Percentiles rank a stretch among this genome's conserved stretches.
phyloP scores from a whole-genome alignment of 257 asterid species.

The Ilex asprella region DNA sequence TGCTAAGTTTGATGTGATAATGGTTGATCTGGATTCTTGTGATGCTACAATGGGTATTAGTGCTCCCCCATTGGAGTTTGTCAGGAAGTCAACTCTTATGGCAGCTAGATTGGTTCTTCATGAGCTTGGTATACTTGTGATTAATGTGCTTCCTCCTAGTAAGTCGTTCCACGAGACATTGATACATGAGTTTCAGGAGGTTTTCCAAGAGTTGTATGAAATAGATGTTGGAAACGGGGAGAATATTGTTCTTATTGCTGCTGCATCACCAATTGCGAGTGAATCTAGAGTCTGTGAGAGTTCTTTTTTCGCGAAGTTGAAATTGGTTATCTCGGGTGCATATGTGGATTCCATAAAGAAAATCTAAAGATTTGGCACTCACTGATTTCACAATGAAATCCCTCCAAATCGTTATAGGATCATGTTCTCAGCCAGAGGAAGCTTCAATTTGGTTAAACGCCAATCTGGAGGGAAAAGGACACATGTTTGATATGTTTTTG shows the following conservation, averaged over 20 bases:
- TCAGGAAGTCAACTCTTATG: slow-evolving; percentile 38
- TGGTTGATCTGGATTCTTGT: slow-evolving; percentile 88
- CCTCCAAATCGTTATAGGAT: too few relatives aligned
- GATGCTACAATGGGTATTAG: slow-evolving; percentile 40
- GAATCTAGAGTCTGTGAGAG: slow-evolving; percentile 15
- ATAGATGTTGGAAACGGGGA: slow-evolving; percentile 77
- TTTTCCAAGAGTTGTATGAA: slow-evolving; percentile 56
- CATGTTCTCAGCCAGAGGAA: too few relatives aligned
- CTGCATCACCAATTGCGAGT: slow-evolving; percentile 24
- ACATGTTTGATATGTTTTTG: too few relatives aligned
- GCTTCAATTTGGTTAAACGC: too few relatives aligned
- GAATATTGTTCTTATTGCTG: slow-evolving; percentile 66
- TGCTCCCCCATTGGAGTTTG: slow-evolving; percentile 74
- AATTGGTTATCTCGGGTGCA: slow-evolving; percentile 27
- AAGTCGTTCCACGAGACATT: slow-evolving; percentile 32
- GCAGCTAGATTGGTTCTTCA: slow-evolving; percentile 37
- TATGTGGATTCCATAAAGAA: slow-evolving; percentile 43
- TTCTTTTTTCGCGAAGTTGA: slow-evolving; percentile 40
- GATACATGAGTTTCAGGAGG: slow-evolving; percentile 29
- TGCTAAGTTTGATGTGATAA: slow-evolving; percentile 47
- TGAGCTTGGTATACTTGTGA: slow-evolving; percentile 40
- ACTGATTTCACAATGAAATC: too few relatives aligned
- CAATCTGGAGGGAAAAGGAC: too few relatives aligned
- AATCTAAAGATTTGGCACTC: slow-evolving; percentile 13
- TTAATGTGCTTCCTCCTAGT: slow-evolving; percentile 50